Evolutionary conservation across 2,329 filamentous ascomycete species (phyloP).

Genomic region (Diplodia sapinea): DNA sequence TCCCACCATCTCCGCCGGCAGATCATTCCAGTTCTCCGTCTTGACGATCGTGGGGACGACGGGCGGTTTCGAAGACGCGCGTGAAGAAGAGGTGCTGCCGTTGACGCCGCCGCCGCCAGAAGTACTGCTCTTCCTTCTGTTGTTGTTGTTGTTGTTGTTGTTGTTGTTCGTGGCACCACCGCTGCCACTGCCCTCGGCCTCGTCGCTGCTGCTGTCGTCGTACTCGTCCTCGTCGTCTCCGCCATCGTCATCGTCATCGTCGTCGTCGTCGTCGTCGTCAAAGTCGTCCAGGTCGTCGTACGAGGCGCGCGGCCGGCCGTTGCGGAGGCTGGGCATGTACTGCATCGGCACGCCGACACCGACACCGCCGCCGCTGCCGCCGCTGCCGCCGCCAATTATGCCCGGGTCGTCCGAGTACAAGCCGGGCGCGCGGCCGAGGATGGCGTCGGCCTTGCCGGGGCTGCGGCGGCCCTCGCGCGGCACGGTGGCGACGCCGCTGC

Average conservation of each 20-base stretch:
- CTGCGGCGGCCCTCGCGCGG: slow-evolving; percentile 45
- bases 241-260: slow-evolving; percentile 38
- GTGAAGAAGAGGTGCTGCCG: background rate
- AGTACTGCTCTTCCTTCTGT: slow-evolving; percentile 37
- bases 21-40: slow-evolving; percentile 56
- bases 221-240: slow-evolving; percentile 41
- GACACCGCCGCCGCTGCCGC: too few relatives aligned
- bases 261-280: slow-evolving; percentile 35
- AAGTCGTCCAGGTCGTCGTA: slow-evolving; percentile 28
- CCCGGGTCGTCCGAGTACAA: slow-evolving; percentile 42
- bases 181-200: slow-evolving; percentile 43
- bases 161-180: slow-evolving; percentile 16
- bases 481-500: slow-evolving; percentile 42
- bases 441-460: slow-evolving; percentile 49
- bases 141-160: background rate
- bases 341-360: slow-evolving; percentile 49
- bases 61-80: too few relatives aligned
- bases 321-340: slow-evolving; percentile 38
- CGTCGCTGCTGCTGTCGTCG: slow-evolving; percentile 38
- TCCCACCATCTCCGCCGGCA: slow-evolving; percentile 53
- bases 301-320: slow-evolving; percentile 34
- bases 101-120: background rate
- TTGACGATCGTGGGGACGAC: slow-evolving; percentile 31
- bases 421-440: slow-evolving; percentile 48
- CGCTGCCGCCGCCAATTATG: background rate